Evolutionary conservation across 2,329 filamentous ascomycete genomes (phyloP).

Genomic region (Neonectria hederae): DNA sequence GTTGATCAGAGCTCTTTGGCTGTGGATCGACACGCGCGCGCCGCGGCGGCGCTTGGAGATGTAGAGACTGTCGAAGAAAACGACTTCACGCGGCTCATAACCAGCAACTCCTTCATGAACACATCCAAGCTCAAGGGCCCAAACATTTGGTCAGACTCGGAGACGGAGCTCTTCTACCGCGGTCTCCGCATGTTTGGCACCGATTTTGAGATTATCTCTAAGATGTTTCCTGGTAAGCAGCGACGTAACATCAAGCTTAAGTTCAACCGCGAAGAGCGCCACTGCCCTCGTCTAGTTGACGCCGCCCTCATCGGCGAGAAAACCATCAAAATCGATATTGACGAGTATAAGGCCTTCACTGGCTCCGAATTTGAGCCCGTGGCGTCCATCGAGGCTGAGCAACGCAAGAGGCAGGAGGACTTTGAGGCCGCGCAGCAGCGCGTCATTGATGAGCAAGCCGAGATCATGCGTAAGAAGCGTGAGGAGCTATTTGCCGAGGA

Average conservation of each 20-base stretch:
- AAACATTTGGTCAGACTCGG: conserved; percentile 75
- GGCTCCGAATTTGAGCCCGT: conserved; percentile 64
- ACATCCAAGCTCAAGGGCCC: conserved; percentile 69
- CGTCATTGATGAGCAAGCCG: conserved; percentile 57
- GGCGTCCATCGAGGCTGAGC: conserved; percentile 65
- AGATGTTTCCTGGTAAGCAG: conserved; percentile 77
- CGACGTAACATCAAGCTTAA: conserved; percentile 82
- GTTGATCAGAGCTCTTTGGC: conserved; percentile 73
- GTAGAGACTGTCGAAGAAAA: conserved; percentile 78
- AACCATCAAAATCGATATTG: conserved; percentile 66
- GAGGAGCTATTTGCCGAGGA: conserved; percentile 60
- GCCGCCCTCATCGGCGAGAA: conserved; percentile 70
- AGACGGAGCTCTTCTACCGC: conserved; percentile 80
- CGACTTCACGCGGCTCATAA: conserved; percentile 78
- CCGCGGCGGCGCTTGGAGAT: conserved; percentile 59
- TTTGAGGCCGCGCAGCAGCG: conserved; percentile 56
- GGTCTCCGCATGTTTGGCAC: conserved; percentile 81
- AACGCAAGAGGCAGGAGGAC: conserved; percentile 56
- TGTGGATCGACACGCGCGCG: conserved; percentile 74
- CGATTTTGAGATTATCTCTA: conserved; percentile 82
- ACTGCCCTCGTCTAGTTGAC: conserved; percentile 70
- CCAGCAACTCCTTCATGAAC: conserved; percentile 71
- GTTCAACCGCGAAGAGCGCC: conserved; percentile 81
- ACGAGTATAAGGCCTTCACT: conserved; percentile 67
- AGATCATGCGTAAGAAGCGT: conserved; percentile 57